Evolutionary conservation across 2,329 filamentous ascomycete species (phyloP), one percentile per base, ranked within the genome.

Genomic region (Stachybotrys chartarum): DNA sequence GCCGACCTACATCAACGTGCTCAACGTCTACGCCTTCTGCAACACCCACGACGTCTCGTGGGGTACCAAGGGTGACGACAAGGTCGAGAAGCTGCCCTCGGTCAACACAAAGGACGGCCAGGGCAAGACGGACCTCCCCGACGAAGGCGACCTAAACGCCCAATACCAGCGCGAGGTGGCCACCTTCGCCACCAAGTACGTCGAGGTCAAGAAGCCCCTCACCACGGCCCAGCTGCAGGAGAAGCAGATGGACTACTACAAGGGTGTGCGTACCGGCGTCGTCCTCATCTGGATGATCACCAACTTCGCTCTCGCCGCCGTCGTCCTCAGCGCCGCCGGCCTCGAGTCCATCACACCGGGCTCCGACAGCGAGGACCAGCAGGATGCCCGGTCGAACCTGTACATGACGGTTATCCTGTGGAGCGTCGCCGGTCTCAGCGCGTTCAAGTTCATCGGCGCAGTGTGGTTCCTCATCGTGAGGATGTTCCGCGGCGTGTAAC

Each of bases 21-120:
- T 99, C 65, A 99, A 97, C 78, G 94, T 99, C 56, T 99, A 97
- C 73, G 93, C 93, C 58, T 99, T 99, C 75, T 97, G 94, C 78
- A 99, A 99, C 76, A 96, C 93, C 0, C 94, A 99, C 81, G 94
- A 99, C 70, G 91, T 99, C 18, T 96, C 92, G 0, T 99, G 94
- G 94, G 94, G 94, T 49, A 99, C 94, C 47, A 99, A 97, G 73
- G 94, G 94, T 64, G 94, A 97, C 70, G 93, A 97, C 75, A 97
- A 96, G 72, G 82, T 93, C 7, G 91, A 96, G 64, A 92, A 93
- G 67, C 83, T 97, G 54, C 90, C 91, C 1, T 90, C 86, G 0
- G 93, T 94, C 63, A 92, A 86, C 63, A 87, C 92, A 54, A 96
- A 97, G 71, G 89, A 95, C 49, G 93, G 91, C 62, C 74, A 78